Conservation (phyloP, 2,329 filamentous ascomycete species). For the Fusarium circinatum region DNA sequence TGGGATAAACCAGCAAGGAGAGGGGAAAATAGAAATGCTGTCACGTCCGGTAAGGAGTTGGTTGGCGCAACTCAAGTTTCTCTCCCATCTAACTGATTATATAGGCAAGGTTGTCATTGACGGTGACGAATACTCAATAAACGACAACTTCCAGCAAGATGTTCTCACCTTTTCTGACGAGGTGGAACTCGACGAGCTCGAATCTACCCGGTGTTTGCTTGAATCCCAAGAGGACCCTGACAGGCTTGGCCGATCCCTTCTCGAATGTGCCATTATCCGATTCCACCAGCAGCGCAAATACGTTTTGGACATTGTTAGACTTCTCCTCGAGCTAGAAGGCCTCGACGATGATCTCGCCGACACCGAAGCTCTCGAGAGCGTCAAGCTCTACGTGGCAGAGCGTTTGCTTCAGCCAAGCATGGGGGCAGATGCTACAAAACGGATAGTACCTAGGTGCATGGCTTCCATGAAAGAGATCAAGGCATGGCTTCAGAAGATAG, state of each 20-base stretch:
- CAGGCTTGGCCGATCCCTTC: slow-evolving; percentile 75
- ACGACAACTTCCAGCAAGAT: slow-evolving; percentile 87
- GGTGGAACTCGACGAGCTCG: slow-evolving; percentile 88
- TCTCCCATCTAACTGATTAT: slow-evolving; percentile 28
- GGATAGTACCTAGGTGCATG: slow-evolving; percentile 80
- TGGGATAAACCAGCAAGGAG: slow-evolving; percentile 80
- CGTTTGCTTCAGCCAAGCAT: slow-evolving; percentile 47
- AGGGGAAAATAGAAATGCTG: slow-evolving; percentile 76
- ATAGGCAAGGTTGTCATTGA: slow-evolving; percentile 80
- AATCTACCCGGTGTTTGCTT: slow-evolving; percentile 81
- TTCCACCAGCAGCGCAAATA: slow-evolving; percentile 89
- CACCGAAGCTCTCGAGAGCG: slow-evolving; percentile 45
- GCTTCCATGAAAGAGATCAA: slow-evolving; percentile 80
- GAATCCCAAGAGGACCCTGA: slow-evolving; percentile 76
- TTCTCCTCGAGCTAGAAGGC: slow-evolving; percentile 76
- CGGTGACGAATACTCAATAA: slow-evolving; percentile 81
- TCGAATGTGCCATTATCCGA: slow-evolving; percentile 83
- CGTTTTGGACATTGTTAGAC: slow-evolving; percentile 82
- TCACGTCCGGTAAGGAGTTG: slow-evolving; percentile 70
- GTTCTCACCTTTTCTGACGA: slow-evolving; percentile 86
- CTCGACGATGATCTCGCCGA: slow-evolving; percentile 64
- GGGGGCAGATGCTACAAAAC: slow-evolving; percentile 57
- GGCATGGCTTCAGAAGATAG: slow-evolving; percentile 77
- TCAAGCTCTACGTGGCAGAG: slow-evolving; percentile 50
- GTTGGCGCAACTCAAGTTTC: slow-evolving; percentile 3